Percentiles rank a stretch among this genome's conserved stretches.
Evolutionary conservation across 768 basidiomycete genomes (phyloP).

Genomic region (Mycena olivaceomarginata): DNA sequence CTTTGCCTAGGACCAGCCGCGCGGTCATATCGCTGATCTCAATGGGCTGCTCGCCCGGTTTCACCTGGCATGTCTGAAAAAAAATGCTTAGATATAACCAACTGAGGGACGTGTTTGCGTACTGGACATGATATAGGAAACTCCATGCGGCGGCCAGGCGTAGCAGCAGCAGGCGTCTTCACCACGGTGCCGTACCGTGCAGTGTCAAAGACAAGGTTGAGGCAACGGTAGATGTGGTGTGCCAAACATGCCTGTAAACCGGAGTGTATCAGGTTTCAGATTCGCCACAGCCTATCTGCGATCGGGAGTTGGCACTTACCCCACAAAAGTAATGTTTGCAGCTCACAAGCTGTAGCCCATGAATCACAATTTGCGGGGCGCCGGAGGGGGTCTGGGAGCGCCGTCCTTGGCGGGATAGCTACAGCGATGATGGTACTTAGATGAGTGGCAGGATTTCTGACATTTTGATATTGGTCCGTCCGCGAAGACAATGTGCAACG

Average conservation of each 20-base stretch:
- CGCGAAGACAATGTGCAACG: no score
- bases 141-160: slow-evolving; percentile 34
- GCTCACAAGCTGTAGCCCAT: slow-evolving; percentile 45
- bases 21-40: slow-evolving; percentile 46
- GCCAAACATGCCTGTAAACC: slow-evolving; percentile 44
- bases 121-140: slow-evolving; percentile 49
- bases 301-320: slow-evolving; percentile 9
- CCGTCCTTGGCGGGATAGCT: no score
- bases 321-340: slow-evolving; percentile 49
- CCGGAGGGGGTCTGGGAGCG: background rate
- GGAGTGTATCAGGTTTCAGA: background rate
- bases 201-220: slow-evolving; percentile 46
- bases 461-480: no score
- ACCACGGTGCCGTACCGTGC: slow-evolving; percentile 40
- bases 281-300: no score
- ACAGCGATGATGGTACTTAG: no score
- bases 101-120: background rate
- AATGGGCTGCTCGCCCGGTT: slow-evolving; percentile 40
- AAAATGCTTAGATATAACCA: background rate
- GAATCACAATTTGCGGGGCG: slow-evolving; percentile 27
- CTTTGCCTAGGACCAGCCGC: slow-evolving; percentile 43
- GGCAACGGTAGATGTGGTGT: slow-evolving; percentile 41
- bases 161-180: background rate
- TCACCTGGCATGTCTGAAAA: slow-evolving; percentile 37
- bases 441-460: no score